Conservation (phyloP, 768 basidiomycete species). For the Panellus pusillus region DNA sequence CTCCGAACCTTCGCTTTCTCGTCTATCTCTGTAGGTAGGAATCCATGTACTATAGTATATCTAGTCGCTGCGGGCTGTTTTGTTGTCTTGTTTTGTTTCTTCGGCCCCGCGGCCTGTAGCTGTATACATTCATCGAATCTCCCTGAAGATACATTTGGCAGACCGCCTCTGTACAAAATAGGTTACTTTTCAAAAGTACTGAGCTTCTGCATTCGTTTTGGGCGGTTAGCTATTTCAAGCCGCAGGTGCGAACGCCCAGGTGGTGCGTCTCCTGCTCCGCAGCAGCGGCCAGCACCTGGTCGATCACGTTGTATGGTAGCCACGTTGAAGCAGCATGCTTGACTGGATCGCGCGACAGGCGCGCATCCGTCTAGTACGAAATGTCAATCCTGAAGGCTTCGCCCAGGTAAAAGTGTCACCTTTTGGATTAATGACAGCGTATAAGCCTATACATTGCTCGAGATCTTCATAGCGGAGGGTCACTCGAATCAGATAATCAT, state of each 20-base stretch:
- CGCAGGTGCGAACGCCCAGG: slow-evolving; percentile 53
- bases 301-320: slow-evolving; percentile 82
- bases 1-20: slow-evolving; percentile 13
- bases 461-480: slow-evolving; percentile 79
- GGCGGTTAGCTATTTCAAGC: slow-evolving; percentile 58
- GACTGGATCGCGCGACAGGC: slow-evolving; percentile 50
- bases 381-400: slow-evolving; percentile 11
- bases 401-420: slow-evolving; percentile 39
- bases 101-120: slow-evolving; percentile 12
- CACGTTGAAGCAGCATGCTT: slow-evolving; percentile 65
- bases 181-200: slow-evolving; percentile 39
- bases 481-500: slow-evolving; percentile 77
- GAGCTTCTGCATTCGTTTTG: slow-evolving; percentile 69
- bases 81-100: slow-evolving; percentile 15
- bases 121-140: slow-evolving; percentile 3
- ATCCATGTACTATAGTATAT: slow-evolving; percentile 18
- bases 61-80: slow-evolving; percentile 3
- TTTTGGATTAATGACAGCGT: slow-evolving; percentile 70
- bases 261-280: slow-evolving; percentile 52
- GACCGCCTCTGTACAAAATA: slow-evolving; percentile 3
- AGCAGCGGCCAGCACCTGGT: slow-evolving; percentile 74
- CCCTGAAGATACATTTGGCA: slow-evolving; percentile 7
- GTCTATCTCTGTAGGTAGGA: slow-evolving; percentile 26
- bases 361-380: slow-evolving; percentile 48
- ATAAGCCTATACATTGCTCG: slow-evolving; percentile 73